phyloP scores from a whole-genome alignment of 192 early-diverging fungal species.

The Pilaira anomala region DNA sequence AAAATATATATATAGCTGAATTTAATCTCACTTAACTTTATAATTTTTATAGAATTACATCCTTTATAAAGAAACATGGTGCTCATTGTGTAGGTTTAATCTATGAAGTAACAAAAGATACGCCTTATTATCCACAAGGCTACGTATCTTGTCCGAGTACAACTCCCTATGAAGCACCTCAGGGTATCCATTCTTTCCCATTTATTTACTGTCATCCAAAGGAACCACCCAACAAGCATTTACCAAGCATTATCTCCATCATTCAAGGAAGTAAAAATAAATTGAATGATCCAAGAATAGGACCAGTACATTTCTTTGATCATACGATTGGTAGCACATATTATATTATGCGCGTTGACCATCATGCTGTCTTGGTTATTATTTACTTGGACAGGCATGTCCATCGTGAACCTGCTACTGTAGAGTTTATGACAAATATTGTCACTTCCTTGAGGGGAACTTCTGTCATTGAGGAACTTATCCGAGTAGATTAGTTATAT shows the following conservation, averaged over 20 bases:
- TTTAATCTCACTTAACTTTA: neutral
- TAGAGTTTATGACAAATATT: conserved; percentile 41
- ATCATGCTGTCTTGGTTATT: conserved; percentile 47
- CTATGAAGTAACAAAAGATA: conserved; percentile 41
- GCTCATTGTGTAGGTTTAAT: conserved; percentile 44
- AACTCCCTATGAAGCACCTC: conserved; percentile 46
- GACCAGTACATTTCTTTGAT: conserved; percentile 48
- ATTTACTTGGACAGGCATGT: conserved; percentile 49
- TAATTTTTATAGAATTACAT: conserved; percentile 31
- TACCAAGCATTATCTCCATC: conserved; percentile 53
- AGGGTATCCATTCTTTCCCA: conserved; percentile 51
- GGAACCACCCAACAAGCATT: conserved; percentile 45
- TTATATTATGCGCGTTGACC: conserved; percentile 46
- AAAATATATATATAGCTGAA: neutral
- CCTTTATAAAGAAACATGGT: conserved; percentile 43
- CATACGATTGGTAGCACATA: conserved; percentile 48
- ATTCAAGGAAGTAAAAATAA: conserved; percentile 43
- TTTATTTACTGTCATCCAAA: conserved; percentile 53
- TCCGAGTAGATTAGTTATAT: conserved; percentile 19
- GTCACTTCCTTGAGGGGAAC: conserved; percentile 27
- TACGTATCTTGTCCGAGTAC: conserved; percentile 34
- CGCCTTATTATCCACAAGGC: conserved; percentile 41
- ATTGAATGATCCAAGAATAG: conserved; percentile 33
- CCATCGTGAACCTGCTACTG: conserved; percentile 40
- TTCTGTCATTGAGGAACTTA: conserved; percentile 28